These are phyloP conservation scores for Xylaria multiplex DNA, from an alignment of 2,329 filamentous ascomycete genomes.

Conservation along the genomic window DNA sequence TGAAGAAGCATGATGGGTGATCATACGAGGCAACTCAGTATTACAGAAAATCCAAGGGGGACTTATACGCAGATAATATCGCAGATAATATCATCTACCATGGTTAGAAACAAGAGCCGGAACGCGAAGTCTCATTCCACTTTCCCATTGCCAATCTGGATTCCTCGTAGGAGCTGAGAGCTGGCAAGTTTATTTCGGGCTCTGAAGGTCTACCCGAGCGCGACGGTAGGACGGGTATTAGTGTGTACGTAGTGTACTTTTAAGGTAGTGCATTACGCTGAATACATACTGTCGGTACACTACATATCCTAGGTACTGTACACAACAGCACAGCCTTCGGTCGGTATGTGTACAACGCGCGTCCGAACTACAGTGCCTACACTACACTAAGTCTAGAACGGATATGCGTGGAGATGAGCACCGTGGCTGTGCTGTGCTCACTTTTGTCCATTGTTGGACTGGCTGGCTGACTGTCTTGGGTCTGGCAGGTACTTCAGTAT, in stretches of 20 bases:
- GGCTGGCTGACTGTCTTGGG: not conserved
- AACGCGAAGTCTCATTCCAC: conserved; percentile 20
- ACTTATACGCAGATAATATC: too few relatives aligned
- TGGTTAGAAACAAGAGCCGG: not conserved
- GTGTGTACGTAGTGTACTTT: not conserved
- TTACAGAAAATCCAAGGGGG: not conserved
- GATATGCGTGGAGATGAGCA: conserved; percentile 25
- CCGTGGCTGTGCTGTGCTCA: conserved; percentile 30
- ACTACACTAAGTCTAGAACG: conserved; percentile 8
- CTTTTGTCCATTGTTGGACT: conserved; percentile 3
- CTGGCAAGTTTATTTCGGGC: conserved; percentile 20
- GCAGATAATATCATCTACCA: not conserved
- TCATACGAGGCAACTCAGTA: not conserved
- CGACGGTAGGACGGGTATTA: not conserved
- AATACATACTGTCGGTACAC: conserved; percentile 2
- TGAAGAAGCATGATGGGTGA: not conserved
- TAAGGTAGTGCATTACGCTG: too few relatives aligned
- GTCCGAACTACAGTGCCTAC: conserved; percentile 6
- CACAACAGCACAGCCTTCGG: conserved; percentile 10
- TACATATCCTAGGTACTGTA: not conserved
- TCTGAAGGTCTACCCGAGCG: conserved; percentile 7
- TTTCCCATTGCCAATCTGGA: conserved; percentile 14
- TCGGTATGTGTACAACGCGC: conserved; percentile 22
- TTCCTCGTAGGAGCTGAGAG: conserved; percentile 17
- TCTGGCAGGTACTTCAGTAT: not conserved